Evolutionary conservation across 768 basidiomycete species (phyloP).

Genomic region (Tulasnella sp.): DNA sequence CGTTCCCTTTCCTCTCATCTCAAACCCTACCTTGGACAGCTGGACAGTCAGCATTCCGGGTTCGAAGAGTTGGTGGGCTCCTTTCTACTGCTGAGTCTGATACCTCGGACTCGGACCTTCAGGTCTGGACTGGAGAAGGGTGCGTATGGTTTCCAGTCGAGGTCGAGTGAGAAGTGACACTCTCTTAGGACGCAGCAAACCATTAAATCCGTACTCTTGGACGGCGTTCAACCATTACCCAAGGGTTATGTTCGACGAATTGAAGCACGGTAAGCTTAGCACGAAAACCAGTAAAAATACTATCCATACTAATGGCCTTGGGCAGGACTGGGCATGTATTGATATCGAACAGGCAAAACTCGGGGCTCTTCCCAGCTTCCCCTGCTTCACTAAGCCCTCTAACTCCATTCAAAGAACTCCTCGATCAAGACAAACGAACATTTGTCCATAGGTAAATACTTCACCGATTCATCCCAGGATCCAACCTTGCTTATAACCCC

Average conservation of each 20-base stretch:
- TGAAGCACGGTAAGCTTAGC: not conserved
- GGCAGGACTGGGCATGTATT: not conserved
- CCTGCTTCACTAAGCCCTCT: not conserved
- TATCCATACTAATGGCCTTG: not conserved
- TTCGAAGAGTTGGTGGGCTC: constrained; percentile 18
- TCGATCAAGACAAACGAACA: not conserved
- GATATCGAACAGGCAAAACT: not conserved
- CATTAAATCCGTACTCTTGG: not conserved
- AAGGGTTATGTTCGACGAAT: not conserved
- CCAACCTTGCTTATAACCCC: not conserved
- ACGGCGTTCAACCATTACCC: not conserved
- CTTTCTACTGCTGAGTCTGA: not conserved
- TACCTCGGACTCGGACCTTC: not conserved
- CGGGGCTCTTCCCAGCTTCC: not conserved
- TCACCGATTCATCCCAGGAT: not conserved
- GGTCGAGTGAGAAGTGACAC: not conserved
- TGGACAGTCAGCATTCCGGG: not conserved
- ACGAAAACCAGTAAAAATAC: not conserved
- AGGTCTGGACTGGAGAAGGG: not conserved
- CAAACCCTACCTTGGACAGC: constrained; percentile 25
- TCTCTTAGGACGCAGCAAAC: not conserved
- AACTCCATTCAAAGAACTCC: not conserved
- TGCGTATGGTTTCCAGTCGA: not conserved
- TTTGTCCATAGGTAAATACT: not conserved
- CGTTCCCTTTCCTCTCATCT: constrained; percentile 19